Evolutionary conservation across 805 yeast genomes (phyloP), one percentile per base, ranked within the genome.

Genomic region (Kuraishia piskuri): DNA sequence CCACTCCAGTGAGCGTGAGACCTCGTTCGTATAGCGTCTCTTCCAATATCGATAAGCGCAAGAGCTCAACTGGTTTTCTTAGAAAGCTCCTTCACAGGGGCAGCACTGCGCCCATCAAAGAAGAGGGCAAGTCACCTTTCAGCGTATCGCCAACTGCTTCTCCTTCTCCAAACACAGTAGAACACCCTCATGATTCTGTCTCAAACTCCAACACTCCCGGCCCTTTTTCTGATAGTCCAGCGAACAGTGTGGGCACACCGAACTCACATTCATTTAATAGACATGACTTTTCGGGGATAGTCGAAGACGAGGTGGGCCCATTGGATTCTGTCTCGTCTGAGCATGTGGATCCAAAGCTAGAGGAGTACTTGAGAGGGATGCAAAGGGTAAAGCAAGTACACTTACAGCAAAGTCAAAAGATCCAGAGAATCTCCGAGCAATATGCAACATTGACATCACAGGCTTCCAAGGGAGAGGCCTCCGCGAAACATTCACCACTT

Each of bases 401-500:
- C 9, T 31, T n/a, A 31, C 40, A 31, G 40, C 40, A 31, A 31
- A 31, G 14, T 12, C 40, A 31, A 31, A 31, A 31, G 40, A 31
- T 31, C 40, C 8, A 31, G 17, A 31, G 40, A 31, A 8, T 31
- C n/a, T 12, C 14, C n/a, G 40, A 31, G 7, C 40, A 31, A n/a
- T n/a, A 31, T 12, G 40, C 40, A 31, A n/a, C 40, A 5, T 31
- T 31, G 17, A n/a, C 14, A 65, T 56, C 52, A 59, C 61, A 58
- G 59, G 66, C 53, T 47, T 65, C 63, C 49, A 65, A 61, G 47
- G 63, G 69, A 31, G 78, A 74, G 54, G 66, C 61, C 0, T 67
- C 67, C 36, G 78, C 77, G 6, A 65, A 80, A 8, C 86, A 84
- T 2, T 65, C 78, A 3, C 83, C 79, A 59, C 84, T 84, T 1